phyloP scores from a whole-genome alignment of 306 rosid genomes.

The Fragaria iinumae region DNA sequence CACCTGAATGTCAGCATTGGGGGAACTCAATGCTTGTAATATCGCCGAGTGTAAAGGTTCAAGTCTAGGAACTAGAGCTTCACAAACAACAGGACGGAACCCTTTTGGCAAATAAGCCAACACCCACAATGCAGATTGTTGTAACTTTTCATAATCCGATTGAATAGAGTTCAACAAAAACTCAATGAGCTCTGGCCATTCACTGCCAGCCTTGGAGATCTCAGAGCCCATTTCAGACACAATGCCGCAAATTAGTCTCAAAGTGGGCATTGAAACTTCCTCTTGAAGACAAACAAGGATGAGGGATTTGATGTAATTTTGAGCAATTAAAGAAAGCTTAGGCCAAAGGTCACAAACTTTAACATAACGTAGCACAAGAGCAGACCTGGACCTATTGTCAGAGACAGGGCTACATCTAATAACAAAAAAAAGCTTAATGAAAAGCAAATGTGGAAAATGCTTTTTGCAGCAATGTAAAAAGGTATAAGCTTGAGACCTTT shows the following conservation, averaged over 20 bases:
- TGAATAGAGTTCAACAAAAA: slow-evolving; percentile 1
- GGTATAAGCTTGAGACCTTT: slow-evolving; percentile 3
- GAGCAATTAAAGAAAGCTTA: background rate
- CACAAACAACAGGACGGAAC: slow-evolving; percentile 12
- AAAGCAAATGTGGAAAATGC: background rate
- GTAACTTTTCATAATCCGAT: background rate
- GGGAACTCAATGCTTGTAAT: background rate
- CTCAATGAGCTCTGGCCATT: slow-evolving; percentile 8
- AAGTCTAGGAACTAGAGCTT: slow-evolving; percentile 4
- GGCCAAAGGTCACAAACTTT: slow-evolving; percentile 15
- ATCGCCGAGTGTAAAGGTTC: background rate
- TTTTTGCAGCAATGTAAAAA: slow-evolving; percentile 14
- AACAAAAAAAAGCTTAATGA: slow-evolving; percentile 6
- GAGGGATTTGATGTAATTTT: background rate
- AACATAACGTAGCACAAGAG: slow-evolving; percentile 1
- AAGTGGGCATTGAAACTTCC: slow-evolving; percentile 9
- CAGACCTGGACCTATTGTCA: slow-evolving; percentile 8
- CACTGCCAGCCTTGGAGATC: slow-evolving; percentile 1
- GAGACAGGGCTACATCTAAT: background rate
- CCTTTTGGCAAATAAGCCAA: background rate
- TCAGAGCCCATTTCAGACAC: slow-evolving; percentile 11
- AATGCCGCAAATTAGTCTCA: slow-evolving; percentile 7
- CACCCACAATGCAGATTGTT: slow-evolving; percentile 16
- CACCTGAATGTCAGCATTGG: slow-evolving; percentile 15
- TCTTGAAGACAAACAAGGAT: slow-evolving; percentile 16